Evolutionary conservation across 352 stramenopile genomes (phyloP).

Genomic region (Phytophthora capsici): DNA sequence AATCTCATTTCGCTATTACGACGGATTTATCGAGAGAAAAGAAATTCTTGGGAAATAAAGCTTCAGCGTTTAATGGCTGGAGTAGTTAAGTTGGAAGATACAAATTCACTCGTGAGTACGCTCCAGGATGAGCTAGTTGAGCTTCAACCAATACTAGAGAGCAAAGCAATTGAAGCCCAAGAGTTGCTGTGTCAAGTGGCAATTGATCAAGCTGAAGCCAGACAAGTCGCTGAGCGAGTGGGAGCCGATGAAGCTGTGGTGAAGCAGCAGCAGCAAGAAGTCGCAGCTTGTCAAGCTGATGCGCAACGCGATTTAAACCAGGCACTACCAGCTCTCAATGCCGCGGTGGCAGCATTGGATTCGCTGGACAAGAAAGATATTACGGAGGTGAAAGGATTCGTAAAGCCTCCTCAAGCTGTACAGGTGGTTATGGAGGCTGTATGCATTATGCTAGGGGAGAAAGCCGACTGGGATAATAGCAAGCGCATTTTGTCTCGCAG

Average conservation of each 20-base stretch:
- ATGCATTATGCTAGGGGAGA: slow-evolving; percentile 88
- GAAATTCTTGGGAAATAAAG: slow-evolving; percentile 45
- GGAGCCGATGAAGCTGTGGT: slow-evolving; percentile 64
- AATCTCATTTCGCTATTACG: slow-evolving; percentile 90
- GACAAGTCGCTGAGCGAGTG: slow-evolving; percentile 55
- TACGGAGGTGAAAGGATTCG: slow-evolving; percentile 86
- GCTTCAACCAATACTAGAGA: slow-evolving; percentile 77
- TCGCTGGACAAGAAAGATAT: slow-evolving; percentile 90
- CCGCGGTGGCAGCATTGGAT: slow-evolving; percentile 76
- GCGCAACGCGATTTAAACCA: slow-evolving; percentile 78
- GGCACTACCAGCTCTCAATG: slow-evolving; percentile 76
- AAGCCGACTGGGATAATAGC: slow-evolving; percentile 85
- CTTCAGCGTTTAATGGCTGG: slow-evolving; percentile 64
- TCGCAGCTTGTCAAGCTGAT: slow-evolving; percentile 69
- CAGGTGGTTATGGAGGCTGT: slow-evolving; percentile 90
- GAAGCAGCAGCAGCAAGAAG: slow-evolving; percentile 70
- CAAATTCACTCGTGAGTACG: slow-evolving; percentile 62
- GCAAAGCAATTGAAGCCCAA: slow-evolving; percentile 70
- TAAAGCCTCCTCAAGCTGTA: slow-evolving; percentile 83
- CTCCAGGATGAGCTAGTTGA: slow-evolving; percentile 83
- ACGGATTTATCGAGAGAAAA: slow-evolving; percentile 73
- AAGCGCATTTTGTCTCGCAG: slow-evolving; percentile 78
- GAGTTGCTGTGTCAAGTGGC: slow-evolving; percentile 63
- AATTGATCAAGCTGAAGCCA: slow-evolving; percentile 66
- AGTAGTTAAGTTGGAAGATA: slow-evolving; percentile 80